Base-by-base conservation (phyloP, 176 grass and related monocot genomes). In the Oryza glumipatula region DNA sequence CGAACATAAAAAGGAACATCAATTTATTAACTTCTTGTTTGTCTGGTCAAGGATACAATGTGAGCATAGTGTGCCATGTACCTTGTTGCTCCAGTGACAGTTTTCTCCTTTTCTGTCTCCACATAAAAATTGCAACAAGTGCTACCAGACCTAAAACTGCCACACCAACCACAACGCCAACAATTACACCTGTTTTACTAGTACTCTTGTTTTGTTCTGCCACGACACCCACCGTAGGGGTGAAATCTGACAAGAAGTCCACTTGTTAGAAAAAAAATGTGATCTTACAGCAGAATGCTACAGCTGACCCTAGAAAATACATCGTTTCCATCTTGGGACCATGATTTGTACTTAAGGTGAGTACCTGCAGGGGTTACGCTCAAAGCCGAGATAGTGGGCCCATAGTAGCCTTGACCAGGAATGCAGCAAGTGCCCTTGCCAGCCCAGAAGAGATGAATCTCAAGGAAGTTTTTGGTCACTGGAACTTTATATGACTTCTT, bases 381-480 rank as follows among this genome's bases (percentile, higher is more conserved):
- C 44, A 98, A 85, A 83, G 93, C 96, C 38, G 96, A 95, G 17
- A 98, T 83, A 39, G 87, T 76, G 76, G 91, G 87, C 4, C 96
- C 96, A 12, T 98, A 98, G 84, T 93, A 95, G 35, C 93, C 93
- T 90, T 89, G 83, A 15, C 0, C 71, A 41, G 93, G 93, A 74
- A 95, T 70, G 68, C 96, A 98, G 70, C 93, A 98, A 85, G 96
- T 98, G 10, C 96, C 96, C 81, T 98, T 98, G 52, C 96, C 96
- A 52, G 93, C 93, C 96, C 93, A 98, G 85, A 98, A 98, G 67
- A 98, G 92, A 92, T 98, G 96, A 82, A 98, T 90, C 76, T 95
- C 96, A 39, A 98, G 79, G 68, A 98, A 95, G 69, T 98, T 98
- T 64, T 80, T 92, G 16, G 93, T 92, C n/a, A 98, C 89, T 36